phyloP scores from a whole-genome alignment of 192 early-diverging fungal species.

The Martensiomyces pterosporus region DNA sequence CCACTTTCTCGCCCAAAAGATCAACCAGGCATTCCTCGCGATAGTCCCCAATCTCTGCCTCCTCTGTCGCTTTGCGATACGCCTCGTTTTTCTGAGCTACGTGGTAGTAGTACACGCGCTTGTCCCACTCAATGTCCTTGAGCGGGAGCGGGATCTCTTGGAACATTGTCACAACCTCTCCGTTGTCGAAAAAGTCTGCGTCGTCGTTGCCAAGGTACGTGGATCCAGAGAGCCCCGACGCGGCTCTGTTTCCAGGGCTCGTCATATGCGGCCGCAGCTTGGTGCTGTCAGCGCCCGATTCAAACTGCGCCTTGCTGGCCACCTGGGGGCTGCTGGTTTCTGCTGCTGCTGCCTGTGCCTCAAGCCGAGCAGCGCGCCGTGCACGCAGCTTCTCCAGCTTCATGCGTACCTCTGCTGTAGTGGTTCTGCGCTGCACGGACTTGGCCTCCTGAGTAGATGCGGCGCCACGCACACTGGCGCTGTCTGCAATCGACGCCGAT shows the following conservation, averaged over 20 bases:
- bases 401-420: constrained; percentile 5
- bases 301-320: too few relatives aligned
- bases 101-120: constrained; percentile 45
- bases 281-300: too few relatives aligned
- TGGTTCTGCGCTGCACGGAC: background rate
- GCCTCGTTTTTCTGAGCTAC: constrained; percentile 14
- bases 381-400: constrained; percentile 23
- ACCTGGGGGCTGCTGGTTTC: background rate
- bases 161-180: constrained; percentile 24
- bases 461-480: background rate
- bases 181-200: constrained; percentile 25
- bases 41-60: constrained; percentile 21
- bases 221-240: constrained; percentile 12
- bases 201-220: constrained; percentile 8
- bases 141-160: constrained; percentile 29
- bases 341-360: constrained; percentile 8
- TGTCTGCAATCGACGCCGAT: background rate
- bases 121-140: constrained; percentile 45
- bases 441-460: background rate
- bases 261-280: too few relatives aligned
- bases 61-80: constrained; percentile 15
- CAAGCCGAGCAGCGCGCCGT: constrained; percentile 21
- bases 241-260: too few relatives aligned
- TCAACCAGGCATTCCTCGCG: constrained; percentile 26
- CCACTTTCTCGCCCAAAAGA: constrained; percentile 14